Conservation (phyloP, 345 rosid genomes). For the Euphorbia lathyris region DNA sequence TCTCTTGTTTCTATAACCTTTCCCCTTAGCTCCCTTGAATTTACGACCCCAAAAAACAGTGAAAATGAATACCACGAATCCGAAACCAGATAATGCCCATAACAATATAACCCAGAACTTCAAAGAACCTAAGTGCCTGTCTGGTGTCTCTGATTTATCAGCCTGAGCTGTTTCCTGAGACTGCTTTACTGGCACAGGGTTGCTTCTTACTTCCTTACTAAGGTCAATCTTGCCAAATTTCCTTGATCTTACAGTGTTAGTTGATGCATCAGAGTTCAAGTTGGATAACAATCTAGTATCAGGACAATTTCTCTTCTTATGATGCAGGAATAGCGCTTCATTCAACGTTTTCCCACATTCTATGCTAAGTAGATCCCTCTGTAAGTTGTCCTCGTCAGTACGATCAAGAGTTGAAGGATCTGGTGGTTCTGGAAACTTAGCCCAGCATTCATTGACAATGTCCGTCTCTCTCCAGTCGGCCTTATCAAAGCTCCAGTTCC, state of each 20-base stretch:
- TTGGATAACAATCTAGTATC: constrained; percentile 37
- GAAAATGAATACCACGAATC: constrained; percentile 56
- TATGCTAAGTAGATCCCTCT: constrained; percentile 81
- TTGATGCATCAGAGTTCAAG: constrained; percentile 14
- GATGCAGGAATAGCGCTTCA: constrained; percentile 78
- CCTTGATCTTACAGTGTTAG: constrained; percentile 38
- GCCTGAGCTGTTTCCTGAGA: constrained; percentile 33
- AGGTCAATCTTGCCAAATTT: constrained; percentile 39
- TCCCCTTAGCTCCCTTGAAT: constrained; percentile 57
- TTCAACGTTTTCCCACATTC: constrained; percentile 83
- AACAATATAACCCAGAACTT: constrained; percentile 65
- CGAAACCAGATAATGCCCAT: constrained; percentile 74
- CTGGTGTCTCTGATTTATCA: constrained; percentile 16
- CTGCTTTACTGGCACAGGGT: constrained; percentile 22
- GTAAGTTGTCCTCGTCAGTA: constrained; percentile 42
- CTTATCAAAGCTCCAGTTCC: constrained; percentile 96
- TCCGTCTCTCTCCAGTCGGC: constrained; percentile 87
- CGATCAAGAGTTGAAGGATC: constrained; percentile 50
- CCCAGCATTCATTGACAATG: constrained; percentile 79
- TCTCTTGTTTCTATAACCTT: constrained; percentile 61
- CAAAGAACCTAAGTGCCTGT: constrained; percentile 57
- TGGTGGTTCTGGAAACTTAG: constrained; percentile 89
- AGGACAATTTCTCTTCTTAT: constrained; percentile 65
- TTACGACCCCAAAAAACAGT: constrained; percentile 54
- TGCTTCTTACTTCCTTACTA: constrained; percentile 25